Conservation (phyloP, 2,329 filamentous ascomycete genomes). For the Sclerotinia trifoliorum region DNA sequence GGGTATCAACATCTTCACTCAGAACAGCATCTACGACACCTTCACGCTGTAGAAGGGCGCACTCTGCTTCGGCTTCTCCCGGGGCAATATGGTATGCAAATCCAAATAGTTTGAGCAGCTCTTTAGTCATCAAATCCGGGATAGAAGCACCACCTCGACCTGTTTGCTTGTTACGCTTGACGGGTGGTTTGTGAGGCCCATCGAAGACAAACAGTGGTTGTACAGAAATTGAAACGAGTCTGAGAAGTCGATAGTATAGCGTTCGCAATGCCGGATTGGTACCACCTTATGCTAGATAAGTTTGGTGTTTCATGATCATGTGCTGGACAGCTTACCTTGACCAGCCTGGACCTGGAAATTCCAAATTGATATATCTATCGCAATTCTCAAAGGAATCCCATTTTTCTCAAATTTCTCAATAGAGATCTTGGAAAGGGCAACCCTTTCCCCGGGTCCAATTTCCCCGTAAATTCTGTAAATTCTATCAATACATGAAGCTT, state of each 20-base stretch:
- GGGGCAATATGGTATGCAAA: conserved; percentile 84
- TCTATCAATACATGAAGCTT: conserved; percentile 8
- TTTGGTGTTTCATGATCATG: conserved; percentile 5
- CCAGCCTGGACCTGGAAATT: conserved; percentile 89
- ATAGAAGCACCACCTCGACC: conserved; percentile 62
- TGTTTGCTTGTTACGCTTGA: conserved; percentile 83
- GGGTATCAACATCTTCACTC: conserved; percentile 93
- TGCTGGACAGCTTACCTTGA: conserved; percentile 51
- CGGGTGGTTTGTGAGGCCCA: conserved; percentile 76
- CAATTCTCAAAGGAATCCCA: conserved; percentile 74
- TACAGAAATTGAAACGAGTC: conserved; percentile 72
- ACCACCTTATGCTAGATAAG: conserved; percentile 57
- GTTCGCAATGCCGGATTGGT: conserved; percentile 87
- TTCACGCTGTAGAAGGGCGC: conserved; percentile 76
- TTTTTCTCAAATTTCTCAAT: conserved; percentile 71
- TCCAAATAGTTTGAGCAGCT: conserved; percentile 79
- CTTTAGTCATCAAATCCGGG: conserved; percentile 75
- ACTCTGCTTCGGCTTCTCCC: conserved; percentile 95
- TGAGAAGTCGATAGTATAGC: conserved; percentile 85
- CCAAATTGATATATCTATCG: conserved; percentile 96
- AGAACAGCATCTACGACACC: conserved; percentile 90
- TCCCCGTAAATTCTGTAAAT: conserved; percentile 79
- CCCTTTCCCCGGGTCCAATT: conserved; percentile 75
- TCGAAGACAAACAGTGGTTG: conserved; percentile 90
- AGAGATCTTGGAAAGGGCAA: conserved; percentile 80